A percentile compares a stretch with the other conserved stretches of the same genome.
These are phyloP conservation scores for Vaccinium vitisidaea DNA, from an alignment of 148 eudicot species.

Conservation along the genomic window DNA sequence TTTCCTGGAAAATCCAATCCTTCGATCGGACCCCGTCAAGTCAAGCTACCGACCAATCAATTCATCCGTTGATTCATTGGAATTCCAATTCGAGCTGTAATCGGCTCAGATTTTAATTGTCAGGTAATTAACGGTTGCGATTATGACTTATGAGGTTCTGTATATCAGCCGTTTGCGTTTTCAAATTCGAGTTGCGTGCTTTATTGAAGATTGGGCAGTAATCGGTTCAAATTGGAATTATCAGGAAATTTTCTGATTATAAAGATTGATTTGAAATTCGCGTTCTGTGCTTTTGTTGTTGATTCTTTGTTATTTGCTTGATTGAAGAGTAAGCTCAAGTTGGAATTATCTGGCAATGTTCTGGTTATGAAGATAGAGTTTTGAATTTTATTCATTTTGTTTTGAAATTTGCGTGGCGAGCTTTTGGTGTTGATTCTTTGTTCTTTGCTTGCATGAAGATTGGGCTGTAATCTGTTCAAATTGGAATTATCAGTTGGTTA, in stretches of 20 bases:
- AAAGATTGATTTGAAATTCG: not conserved
- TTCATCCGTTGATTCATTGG: not conserved
- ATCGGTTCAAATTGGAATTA: not conserved
- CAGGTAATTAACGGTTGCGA: not conserved
- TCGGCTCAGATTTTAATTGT: not conserved
- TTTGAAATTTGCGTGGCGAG: not conserved
- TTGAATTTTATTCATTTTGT: not conserved
- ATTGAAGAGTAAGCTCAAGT: not conserved
- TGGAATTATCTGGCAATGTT: not conserved
- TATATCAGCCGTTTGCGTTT: not conserved
- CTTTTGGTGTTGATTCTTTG: not conserved
- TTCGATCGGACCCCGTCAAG: not conserved
- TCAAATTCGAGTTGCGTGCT: not conserved
- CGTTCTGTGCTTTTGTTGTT: not conserved
- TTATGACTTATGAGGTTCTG: not conserved
- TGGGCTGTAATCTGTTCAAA: not conserved
- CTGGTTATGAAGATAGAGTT: not conserved
- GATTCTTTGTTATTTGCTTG: not conserved
- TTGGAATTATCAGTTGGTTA: not conserved
- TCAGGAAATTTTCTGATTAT: not conserved
- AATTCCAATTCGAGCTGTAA: not conserved
- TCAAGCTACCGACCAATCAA: not conserved
- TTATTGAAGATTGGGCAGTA: too few species aligned
- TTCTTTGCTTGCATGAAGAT: not conserved
- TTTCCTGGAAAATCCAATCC: conserved; percentile 10